These are phyloP conservation scores for Vanrija pseudolonga DNA, from an alignment of 1,284 basidiomycete species.

Conservation along the genomic window DNA sequence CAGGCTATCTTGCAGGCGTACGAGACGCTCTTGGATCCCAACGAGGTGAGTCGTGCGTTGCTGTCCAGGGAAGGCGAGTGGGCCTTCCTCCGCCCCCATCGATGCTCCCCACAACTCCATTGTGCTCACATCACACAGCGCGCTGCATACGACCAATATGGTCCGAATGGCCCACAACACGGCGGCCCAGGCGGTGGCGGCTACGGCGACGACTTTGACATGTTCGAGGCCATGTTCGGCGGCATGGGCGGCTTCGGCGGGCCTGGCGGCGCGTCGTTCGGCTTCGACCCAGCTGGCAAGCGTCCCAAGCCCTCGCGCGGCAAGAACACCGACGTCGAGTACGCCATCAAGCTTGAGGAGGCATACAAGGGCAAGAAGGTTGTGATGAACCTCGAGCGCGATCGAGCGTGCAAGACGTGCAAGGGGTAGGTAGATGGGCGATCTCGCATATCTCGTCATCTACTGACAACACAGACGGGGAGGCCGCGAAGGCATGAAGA, in stretches of 20 bases:
- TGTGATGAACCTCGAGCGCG: slow-evolving; percentile 83
- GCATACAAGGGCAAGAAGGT: slow-evolving; percentile 87
- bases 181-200: slow-evolving; percentile 57
- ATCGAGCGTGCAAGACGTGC: slow-evolving; percentile 73
- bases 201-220: slow-evolving; percentile 50
- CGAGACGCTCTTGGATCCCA: slow-evolving; percentile 74
- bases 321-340: slow-evolving; percentile 70
- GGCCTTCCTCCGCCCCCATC: neutral
- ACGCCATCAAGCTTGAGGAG: slow-evolving; percentile 86
- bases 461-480: slow-evolving; percentile 7
- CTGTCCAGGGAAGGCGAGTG: neutral
- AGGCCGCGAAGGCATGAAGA: slow-evolving; percentile 59
- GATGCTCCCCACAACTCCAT: neutral
- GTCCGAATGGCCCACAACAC: slow-evolving; percentile 57
- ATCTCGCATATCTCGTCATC: neutral
- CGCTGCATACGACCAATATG: slow-evolving; percentile 74
- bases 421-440: slow-evolving; percentile 58
- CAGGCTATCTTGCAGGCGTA: slow-evolving; percentile 89
- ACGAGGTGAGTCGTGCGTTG: slow-evolving; percentile 44
- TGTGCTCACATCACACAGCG: slow-evolving; percentile 52
- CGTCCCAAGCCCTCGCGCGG: slow-evolving; percentile 52
- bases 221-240: slow-evolving; percentile 77
- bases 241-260: slow-evolving; percentile 45
- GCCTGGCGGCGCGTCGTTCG: slow-evolving; percentile 35
- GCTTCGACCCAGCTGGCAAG: slow-evolving; percentile 35